A percentile compares a stretch with the other conserved stretches of the same genome.
Evolutionary conservation across 2,329 filamentous ascomycete genomes (phyloP).

Genomic region (Cercospora zeae-maydis): DNA sequence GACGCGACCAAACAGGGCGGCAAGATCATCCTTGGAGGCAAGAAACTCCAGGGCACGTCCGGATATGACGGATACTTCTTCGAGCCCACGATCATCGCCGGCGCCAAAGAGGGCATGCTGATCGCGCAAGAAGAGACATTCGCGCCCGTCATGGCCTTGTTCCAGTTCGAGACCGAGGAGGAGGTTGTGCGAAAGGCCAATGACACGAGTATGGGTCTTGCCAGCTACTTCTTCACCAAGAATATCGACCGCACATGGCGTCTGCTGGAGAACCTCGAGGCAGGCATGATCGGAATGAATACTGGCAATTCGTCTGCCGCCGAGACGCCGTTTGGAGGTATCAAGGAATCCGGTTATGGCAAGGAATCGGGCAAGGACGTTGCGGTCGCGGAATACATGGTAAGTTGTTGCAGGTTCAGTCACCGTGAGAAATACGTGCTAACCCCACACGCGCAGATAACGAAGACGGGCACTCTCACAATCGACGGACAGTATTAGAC

Average conservation of each 20-base stretch:
- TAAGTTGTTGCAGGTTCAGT: neutral
- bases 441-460: conserved; percentile 39
- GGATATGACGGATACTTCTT: conserved; percentile 62
- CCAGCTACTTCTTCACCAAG: conserved; percentile 66
- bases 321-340: conserved; percentile 64
- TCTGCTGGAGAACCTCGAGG: conserved; percentile 63
- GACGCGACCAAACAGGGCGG: conserved; percentile 62
- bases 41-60: conserved; percentile 42
- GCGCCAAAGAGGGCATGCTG: conserved; percentile 57
- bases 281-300: conserved; percentile 62
- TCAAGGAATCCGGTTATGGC: conserved; percentile 65
- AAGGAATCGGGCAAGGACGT: conserved; percentile 66
- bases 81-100: conserved; percentile 62
- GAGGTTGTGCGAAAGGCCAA: conserved; percentile 60
- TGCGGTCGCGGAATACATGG: conserved; percentile 57
- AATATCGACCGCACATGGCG: conserved; percentile 64
- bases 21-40: conserved; percentile 60
- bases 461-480: conserved; percentile 63
- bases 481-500: conserved; percentile 53
- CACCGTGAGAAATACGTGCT: neutral
- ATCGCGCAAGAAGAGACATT: conserved; percentile 61
- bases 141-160: conserved; percentile 61
- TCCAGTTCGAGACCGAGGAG: conserved; percentile 63
- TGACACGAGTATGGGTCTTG: conserved; percentile 61
- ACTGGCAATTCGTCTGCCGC: conserved; percentile 61